These are phyloP conservation scores for Phytopythium cucurbitacearum DNA, from an alignment of 352 stramenopile species.

Conservation along the genomic window DNA sequence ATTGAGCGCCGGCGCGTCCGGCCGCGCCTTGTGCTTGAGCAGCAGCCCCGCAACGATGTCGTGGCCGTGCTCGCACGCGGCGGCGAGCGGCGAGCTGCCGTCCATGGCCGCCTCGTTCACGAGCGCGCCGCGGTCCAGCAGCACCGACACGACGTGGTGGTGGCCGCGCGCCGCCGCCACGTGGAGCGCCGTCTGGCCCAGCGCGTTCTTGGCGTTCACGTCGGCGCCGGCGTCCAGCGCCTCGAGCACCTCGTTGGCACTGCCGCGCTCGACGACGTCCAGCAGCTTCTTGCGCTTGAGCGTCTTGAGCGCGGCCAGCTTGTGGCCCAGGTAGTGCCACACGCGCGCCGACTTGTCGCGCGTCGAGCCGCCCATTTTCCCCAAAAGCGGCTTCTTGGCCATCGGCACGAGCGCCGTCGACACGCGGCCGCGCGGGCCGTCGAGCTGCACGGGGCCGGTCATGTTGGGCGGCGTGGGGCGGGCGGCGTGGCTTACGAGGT, in stretches of 20 bases:
- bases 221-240: slow-evolving; percentile 53
- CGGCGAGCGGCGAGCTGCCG: slow-evolving; percentile 47
- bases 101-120: slow-evolving; percentile 51
- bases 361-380: slow-evolving; percentile 5
- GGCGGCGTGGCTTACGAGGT: neutral
- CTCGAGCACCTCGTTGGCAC: slow-evolving; percentile 55
- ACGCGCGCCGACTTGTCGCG: slow-evolving; percentile 29
- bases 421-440: slow-evolving; percentile 29
- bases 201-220: slow-evolving; percentile 39
- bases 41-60: slow-evolving; percentile 50
- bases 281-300: slow-evolving; percentile 67
- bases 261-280: slow-evolving; percentile 51
- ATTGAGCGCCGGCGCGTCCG: slow-evolving; percentile 34
- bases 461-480: slow-evolving; percentile 8
- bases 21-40: slow-evolving; percentile 47
- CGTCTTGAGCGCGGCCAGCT: slow-evolving; percentile 64
- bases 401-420: slow-evolving; percentile 48
- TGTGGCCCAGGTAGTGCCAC: slow-evolving; percentile 77
- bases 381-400: slow-evolving; percentile 30
- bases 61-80: slow-evolving; percentile 61
- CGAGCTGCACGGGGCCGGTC: slow-evolving; percentile 26
- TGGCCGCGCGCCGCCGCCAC: slow-evolving; percentile 51
- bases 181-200: slow-evolving; percentile 56
- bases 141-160: slow-evolving; percentile 55
- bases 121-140: slow-evolving; percentile 63